Evolutionary conservation across 106 monocot genomes (phyloP), one percentile per base, ranked within the genome.

Genomic region (Phalaenopsis equestris): DNA sequence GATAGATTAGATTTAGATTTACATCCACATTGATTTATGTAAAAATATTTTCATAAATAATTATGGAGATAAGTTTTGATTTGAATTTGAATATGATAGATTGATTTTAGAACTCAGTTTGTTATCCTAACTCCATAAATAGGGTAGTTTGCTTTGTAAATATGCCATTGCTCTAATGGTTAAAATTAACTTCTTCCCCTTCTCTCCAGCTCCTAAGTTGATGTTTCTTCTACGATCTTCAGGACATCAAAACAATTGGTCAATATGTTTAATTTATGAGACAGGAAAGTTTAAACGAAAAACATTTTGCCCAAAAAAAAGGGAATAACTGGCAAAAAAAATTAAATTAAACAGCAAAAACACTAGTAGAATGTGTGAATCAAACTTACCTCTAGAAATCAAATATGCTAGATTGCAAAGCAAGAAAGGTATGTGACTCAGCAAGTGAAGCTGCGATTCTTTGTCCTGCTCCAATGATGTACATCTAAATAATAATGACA

Each of bases 401-500:
- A 58, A 77, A 78, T 39, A 78, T 42, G 57, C 55, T 58, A 58
- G 78, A 36, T 78, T 78, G 78, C 78, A 78, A 78, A 47, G 78
- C 57, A 78, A 78, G 56, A 78, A 21, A 78, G 48, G 58, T 55
- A 61, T 78, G 56, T 12, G 49, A 48, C 78, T 75, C 75, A 75
- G 58, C 17, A 16, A 52, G 37, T 8, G 17, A 57, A 39, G 38
- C 47, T 57, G 58, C 58, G 57, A 41, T 78, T 78, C 57, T 41
- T 58, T 56, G 41, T 78, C 78, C 78, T 78, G 55, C 78, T 58
- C 58, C 56, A 56, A 78, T 55, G 23, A 55, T 36, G 78, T 78
- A 57, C 57, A 55, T 58, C 15, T 56, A 39, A 52, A 30, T 18
- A 37, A 11, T 38, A 38, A 55, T 55, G 15, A 55, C 19, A 21